Evolutionary conservation across 2,329 filamentous ascomycete genomes (phyloP), one percentile per base, ranked within the genome.

Genomic region (Thielaviopsis populi): DNA sequence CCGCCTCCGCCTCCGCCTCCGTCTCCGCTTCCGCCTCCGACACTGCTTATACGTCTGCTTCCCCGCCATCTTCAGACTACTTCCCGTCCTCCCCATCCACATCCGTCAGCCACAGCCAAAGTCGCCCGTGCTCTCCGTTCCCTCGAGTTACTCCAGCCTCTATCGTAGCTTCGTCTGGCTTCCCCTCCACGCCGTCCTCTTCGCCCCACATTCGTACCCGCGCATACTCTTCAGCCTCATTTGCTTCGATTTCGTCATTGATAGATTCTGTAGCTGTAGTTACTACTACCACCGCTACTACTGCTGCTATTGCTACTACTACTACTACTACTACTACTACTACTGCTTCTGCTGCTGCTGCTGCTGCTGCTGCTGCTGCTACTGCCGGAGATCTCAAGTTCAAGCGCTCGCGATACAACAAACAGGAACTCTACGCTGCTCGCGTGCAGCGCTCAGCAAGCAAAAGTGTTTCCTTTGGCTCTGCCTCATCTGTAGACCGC

Each of bases 361-460:
- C 42, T 27, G 24, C 41, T 41, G n/a, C 24, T 46, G 40, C 17
- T 59, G 50, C 59, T 27, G 53, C 53, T 24, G 17, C 63, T 17
- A 19, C 43, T 5, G 59, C 60, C 19, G 67, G 66, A 62, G 69
- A 71, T 67, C 69, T 72, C 66, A 71, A 70, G 67, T 69, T 73
- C 63, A 73, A 76, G 66, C 64, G 64, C 37, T 65, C 64, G 27
- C 61, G 64, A 43, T 63, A 63, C 48, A 73, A 79, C 74, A 77
- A 77, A 69, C 74, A 78, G 71, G 75, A 77, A 67, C 72, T 80
- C 73, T 77, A 80, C 72, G 77, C 77, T 68, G 76, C 75, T 68
- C 75, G 78, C 66, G 69, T 76, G 66, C 75, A 77, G 72, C 77
- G 77, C 66, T 76, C 77, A 63, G 73, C 70, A 68, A 75, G 72